These are phyloP conservation scores for Talaromyces ruber DNA, from an alignment of 495 filamentous ascomycete species.

Conservation along the genomic window DNA sequence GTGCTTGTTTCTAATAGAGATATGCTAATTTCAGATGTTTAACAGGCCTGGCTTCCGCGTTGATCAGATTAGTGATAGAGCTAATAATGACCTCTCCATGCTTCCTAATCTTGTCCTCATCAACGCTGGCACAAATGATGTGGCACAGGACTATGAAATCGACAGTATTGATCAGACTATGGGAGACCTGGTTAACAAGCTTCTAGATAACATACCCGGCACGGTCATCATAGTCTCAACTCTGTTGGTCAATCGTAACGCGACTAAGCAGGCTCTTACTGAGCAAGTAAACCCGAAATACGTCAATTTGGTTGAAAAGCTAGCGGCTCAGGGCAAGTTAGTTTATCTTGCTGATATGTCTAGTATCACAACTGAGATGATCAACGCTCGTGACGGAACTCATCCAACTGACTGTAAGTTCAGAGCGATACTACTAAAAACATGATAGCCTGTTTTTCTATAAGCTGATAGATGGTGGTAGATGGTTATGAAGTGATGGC, in stretches of 20 bases:
- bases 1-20: neutral
- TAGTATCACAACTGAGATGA: neutral
- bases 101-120: neutral
- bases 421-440: neutral
- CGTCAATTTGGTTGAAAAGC: neutral
- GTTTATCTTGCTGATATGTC: conserved; percentile 2
- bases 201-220: neutral
- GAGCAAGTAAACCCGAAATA: neutral
- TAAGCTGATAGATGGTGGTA: neutral
- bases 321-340: neutral
- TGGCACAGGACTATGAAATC: neutral
- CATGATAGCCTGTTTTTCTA: neutral
- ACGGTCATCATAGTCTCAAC: neutral
- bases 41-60: neutral
- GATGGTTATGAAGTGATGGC: neutral
- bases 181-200: neutral
- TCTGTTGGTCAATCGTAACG: neutral
- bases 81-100: neutral
- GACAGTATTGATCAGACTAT: neutral
- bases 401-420: neutral
- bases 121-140: neutral
- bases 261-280: neutral
- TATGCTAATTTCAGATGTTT: neutral
- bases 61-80: neutral
- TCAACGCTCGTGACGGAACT: neutral